These are phyloP conservation scores for Calocybe gambosa DNA, from an alignment of 1,284 basidiomycete species.

Conservation along the genomic window DNA sequence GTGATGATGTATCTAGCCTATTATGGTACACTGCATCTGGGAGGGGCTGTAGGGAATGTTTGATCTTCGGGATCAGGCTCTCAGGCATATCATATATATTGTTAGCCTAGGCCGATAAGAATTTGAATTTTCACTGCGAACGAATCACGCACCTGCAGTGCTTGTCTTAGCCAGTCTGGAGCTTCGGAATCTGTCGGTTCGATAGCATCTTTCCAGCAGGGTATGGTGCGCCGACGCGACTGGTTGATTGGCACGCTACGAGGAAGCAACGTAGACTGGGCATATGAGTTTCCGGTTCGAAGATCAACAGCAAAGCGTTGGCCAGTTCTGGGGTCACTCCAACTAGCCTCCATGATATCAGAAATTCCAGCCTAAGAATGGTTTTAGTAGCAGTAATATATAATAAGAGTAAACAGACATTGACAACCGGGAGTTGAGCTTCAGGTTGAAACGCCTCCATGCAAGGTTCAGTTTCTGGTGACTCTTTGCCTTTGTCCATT, in stretches of 20 bases:
- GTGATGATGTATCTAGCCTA: background rate
- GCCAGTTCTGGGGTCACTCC: constrained; percentile 63
- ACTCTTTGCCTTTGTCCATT: constrained; percentile 10
- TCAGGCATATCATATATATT: constrained; percentile 13
- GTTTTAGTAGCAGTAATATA: constrained; percentile 3
- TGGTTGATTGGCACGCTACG: constrained; percentile 9
- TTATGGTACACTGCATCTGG: background rate
- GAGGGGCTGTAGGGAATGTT: background rate
- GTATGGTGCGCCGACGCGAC: constrained; percentile 22
- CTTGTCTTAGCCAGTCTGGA: constrained; percentile 30
- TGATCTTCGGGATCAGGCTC: constrained; percentile 8
- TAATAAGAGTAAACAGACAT: constrained; percentile 11
- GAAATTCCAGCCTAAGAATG: constrained; percentile 2
- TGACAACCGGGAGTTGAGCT: background rate
- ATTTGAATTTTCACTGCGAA: background rate
- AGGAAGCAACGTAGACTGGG: constrained; percentile 23
- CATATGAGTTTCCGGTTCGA: constrained; percentile 54
- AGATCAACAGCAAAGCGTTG: constrained; percentile 65
- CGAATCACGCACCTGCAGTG: constrained; percentile 23
- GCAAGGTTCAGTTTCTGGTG: constrained; percentile 5
- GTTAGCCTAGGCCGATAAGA: constrained; percentile 12
- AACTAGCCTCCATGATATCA: constrained; percentile 27
- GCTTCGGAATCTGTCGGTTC: constrained; percentile 2
- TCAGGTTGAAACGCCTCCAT: background rate
- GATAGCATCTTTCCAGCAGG: constrained; percentile 11